These are phyloP conservation scores for Fusarium protoensiforme DNA, from an alignment of 2,329 filamentous ascomycete species.

Conservation along the genomic window DNA sequence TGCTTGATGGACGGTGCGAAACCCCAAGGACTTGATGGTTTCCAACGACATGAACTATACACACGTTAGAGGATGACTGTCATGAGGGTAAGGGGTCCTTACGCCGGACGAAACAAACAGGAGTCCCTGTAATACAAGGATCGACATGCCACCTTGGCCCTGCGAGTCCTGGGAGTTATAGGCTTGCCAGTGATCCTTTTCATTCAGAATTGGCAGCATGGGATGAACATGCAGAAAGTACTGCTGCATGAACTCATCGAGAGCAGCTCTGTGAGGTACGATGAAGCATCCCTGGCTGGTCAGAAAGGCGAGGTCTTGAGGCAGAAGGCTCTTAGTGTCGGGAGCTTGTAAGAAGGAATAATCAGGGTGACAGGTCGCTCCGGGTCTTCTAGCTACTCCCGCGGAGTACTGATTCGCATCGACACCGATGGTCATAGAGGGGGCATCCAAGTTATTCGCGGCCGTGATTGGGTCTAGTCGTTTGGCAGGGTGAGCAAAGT, in stretches of 20 bases:
- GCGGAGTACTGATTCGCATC: neutral
- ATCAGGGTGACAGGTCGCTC: constrained; percentile 25
- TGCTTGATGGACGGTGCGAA: constrained; percentile 37
- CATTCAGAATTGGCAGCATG: constrained; percentile 41
- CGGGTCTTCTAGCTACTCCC: neutral
- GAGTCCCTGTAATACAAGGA: constrained; percentile 37
- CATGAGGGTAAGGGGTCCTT: neutral
- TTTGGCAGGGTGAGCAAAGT: neutral
- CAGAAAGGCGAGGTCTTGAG: constrained; percentile 41
- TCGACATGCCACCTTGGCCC: constrained; percentile 24
- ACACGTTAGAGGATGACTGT: neutral
- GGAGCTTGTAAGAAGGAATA: constrained; percentile 39
- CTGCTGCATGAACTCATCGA: constrained; percentile 44
- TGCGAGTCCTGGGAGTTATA: constrained; percentile 29
- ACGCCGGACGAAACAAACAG: constrained; percentile 38
- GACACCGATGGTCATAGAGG: neutral
- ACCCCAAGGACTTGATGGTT: constrained; percentile 32
- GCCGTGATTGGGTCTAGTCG: neutral
- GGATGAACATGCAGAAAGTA: constrained; percentile 46
- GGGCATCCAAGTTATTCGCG: neutral
- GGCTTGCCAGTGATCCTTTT: constrained; percentile 39
- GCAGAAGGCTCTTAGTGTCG: constrained; percentile 30
- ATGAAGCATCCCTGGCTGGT: constrained; percentile 42
- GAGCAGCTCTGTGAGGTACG: constrained; percentile 31
- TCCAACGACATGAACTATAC: constrained; percentile 32